Base-by-base conservation (phyloP, 2,329 filamentous ascomycete species). In the Dothistroma pini region DNA sequence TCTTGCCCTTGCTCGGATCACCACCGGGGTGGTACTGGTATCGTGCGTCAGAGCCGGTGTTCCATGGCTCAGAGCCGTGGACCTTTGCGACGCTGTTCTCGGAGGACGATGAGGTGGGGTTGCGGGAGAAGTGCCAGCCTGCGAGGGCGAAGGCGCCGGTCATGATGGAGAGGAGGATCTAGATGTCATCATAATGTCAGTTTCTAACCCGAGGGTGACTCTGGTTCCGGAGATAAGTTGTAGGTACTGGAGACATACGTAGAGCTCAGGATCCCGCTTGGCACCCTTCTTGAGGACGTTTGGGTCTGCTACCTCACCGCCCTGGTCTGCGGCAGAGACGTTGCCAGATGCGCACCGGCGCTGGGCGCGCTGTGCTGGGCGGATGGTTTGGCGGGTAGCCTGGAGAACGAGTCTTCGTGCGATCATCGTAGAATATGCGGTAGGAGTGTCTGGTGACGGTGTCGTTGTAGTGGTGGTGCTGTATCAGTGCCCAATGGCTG, bases 91-190 rank as follows among this genome's bases (percentile, higher is more conserved):
- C 89, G 71, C 83, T 79, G 73, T 83, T 83, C 82, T 97, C 92
- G 71, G 91, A 96, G 70, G 87, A 92, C 63, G 91, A 82, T 67
- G 84, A 86, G 72, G 95, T 97, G 68, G 95, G 95, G 73, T 90
- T 89, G 78, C 88, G 86, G 78, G 89, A 89, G 72, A 95, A 90
- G 81, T 93, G 91, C 86, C 88, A 96, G 76, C 93, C 93, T 69
- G 91, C 93, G 71, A 95, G 87, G 74, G 88, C 87, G 74, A 97
- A 89, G 72, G 91, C 89, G 76, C 88, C 88, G 72, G 89, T 87
- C 91, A 97, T 96, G 77, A 97, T 88, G 74, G 86, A 90, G 67
- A 93, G 85, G 68, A 99, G 89, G 74, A 97, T 87, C 95, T 97
- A 72, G 53, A 62, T 25, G 47, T 54, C 56, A 41, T 54, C 16